Evolutionary conservation across 1,284 basidiomycete species (phyloP).

Genomic region (Leccinum pachyderme): DNA sequence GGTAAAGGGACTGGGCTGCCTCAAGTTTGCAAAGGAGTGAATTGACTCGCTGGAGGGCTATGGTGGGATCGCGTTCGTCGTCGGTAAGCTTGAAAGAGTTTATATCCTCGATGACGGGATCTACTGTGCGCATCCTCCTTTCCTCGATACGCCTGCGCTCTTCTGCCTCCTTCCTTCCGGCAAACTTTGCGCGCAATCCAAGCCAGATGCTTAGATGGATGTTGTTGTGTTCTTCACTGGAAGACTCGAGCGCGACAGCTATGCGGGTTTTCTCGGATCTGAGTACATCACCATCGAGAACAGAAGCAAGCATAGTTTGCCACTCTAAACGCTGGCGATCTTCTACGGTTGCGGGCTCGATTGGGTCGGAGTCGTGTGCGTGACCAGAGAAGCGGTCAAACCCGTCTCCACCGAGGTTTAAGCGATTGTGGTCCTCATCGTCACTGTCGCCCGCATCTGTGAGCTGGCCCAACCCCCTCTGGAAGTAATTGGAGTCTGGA

Average conservation of each 20-base stretch:
- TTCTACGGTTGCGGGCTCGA: constrained; percentile 62
- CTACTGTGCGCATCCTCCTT: constrained; percentile 76
- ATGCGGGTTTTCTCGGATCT: constrained; percentile 92
- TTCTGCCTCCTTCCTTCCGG: constrained; percentile 78
- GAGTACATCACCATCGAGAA: constrained; percentile 89
- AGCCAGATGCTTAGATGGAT: constrained; percentile 80
- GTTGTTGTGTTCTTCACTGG: constrained; percentile 68
- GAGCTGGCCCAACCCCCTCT: constrained; percentile 67
- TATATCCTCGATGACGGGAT: constrained; percentile 83
- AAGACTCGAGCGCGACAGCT: constrained; percentile 65
- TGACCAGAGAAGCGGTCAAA: constrained; percentile 54
- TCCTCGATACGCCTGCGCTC: constrained; percentile 84
- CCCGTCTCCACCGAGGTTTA: constrained; percentile 42
- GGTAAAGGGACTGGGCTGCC: constrained; percentile 85
- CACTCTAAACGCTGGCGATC: constrained; percentile 87
- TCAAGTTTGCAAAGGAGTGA: constrained; percentile 78
- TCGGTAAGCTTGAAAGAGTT: constrained; percentile 62
- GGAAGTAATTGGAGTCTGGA: constrained; percentile 73
- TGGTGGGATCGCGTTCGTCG: constrained; percentile 42
- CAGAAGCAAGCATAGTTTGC: constrained; percentile 92
- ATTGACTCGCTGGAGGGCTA: constrained; percentile 71
- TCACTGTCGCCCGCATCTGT: constrained; percentile 74
- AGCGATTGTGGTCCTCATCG: constrained; percentile 59
- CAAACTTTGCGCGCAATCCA: constrained; percentile 84
- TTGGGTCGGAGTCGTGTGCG: constrained; percentile 57